A percentile compares a stretch with the other conserved stretches of the same genome.
These are phyloP conservation scores for Colletotrichum abscissum DNA, from an alignment of 2,329 filamentous ascomycete genomes.

Conservation along the genomic window DNA sequence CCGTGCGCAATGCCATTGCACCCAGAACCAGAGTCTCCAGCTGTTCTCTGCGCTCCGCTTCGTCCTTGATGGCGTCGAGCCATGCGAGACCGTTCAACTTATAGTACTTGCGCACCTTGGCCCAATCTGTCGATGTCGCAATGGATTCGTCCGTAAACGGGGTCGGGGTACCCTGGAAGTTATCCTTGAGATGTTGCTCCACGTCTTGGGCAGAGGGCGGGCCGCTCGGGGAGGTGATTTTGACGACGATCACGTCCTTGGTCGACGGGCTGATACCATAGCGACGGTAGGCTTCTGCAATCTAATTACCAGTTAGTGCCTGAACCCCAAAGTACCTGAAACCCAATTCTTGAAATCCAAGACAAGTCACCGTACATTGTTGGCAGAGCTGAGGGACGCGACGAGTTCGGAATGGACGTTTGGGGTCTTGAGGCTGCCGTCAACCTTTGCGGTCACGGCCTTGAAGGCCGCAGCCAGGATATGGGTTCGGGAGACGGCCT, in stretches of 20 bases:
- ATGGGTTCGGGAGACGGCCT: conserved; percentile 80
- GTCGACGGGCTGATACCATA: conserved; percentile 84
- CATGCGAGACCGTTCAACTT: conserved; percentile 76
- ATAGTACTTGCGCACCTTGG: conserved; percentile 84
- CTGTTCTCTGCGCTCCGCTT: conserved; percentile 59
- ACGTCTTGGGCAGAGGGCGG: conserved; percentile 61
- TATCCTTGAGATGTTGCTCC: conserved; percentile 67
- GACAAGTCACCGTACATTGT: conserved; percentile 70
- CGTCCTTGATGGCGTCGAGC: conserved; percentile 58
- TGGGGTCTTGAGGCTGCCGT: conserved; percentile 75
- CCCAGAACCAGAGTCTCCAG: conserved; percentile 78
- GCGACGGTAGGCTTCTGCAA: conserved; percentile 89
- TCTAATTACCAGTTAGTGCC: conserved; percentile 61
- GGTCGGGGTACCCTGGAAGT: conserved; percentile 70
- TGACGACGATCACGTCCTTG: conserved; percentile 81
- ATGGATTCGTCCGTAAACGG: conserved; percentile 74
- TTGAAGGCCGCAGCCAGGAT: conserved; percentile 81
- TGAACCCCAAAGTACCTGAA: not conserved
- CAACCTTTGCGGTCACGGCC: conserved; percentile 75
- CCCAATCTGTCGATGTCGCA: conserved; percentile 68
- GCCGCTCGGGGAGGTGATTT: conserved; percentile 69
- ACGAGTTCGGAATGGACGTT: conserved; percentile 94
- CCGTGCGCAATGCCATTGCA: conserved; percentile 80
- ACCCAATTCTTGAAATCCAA: not conserved
- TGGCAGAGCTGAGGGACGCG: conserved; percentile 81